phyloP scores from a whole-genome alignment of 805 yeast species.

The Scheffersomyces amazonensis region DNA sequence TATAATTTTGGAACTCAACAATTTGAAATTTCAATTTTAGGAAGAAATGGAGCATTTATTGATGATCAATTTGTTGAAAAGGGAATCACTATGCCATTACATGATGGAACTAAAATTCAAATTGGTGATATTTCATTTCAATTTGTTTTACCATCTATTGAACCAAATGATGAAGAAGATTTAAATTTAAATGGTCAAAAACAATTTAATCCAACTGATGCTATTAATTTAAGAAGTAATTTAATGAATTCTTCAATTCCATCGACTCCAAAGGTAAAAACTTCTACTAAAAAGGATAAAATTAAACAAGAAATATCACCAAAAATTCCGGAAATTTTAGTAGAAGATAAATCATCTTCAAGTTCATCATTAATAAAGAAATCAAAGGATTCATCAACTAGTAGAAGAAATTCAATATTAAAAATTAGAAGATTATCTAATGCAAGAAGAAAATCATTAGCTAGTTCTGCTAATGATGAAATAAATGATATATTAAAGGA shows the following conservation, averaged over 20 bases:
- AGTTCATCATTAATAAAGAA: not conserved
- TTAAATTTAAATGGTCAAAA: constrained; percentile 16
- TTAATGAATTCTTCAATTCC: constrained; percentile 30
- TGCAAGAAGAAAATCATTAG: constrained; percentile 36
- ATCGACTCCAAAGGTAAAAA: constrained; percentile 13
- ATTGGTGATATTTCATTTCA: constrained; percentile 89
- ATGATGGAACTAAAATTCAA: constrained; percentile 80
- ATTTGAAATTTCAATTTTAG: constrained; percentile 87
- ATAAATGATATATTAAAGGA: constrained; percentile 34
- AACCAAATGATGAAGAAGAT: constrained; percentile 29
- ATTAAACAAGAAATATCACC: not conserved
- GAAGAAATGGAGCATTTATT: constrained; percentile 96
- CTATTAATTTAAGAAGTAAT: constrained; percentile 52
- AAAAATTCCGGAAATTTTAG: not conserved
- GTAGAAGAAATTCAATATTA: constrained; percentile 9
- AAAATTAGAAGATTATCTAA: constrained; percentile 31
- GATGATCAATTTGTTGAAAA: constrained; percentile 86
- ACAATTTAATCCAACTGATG: constrained; percentile 60
- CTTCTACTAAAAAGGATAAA: constrained; percentile 7
- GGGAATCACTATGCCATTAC: constrained; percentile 86
- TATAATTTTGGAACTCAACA: constrained; percentile 95
- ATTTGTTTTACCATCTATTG: constrained; percentile 78
- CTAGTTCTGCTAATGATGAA: constrained; percentile 38
- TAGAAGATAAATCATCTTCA: not conserved
- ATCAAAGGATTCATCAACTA: constrained; percentile 3